Conservation (phyloP, 805 yeast species). For the Kazachstania kunashirensis region DNA sequence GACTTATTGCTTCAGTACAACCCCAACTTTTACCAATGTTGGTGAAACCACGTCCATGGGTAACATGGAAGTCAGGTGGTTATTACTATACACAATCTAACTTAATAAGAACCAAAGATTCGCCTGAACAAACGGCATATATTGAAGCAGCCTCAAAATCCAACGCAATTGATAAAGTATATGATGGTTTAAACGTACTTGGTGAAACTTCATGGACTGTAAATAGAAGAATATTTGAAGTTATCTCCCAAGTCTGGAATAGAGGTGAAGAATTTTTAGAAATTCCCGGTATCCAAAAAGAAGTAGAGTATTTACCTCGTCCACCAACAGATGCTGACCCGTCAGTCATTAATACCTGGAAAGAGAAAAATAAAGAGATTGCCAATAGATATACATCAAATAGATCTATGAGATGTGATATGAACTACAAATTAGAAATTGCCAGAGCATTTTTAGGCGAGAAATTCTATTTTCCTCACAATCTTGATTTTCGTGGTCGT, state of each 20-base stretch:
- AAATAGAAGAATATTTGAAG: constrained; percentile 57
- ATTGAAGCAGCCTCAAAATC: constrained; percentile 73
- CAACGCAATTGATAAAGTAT: constrained; percentile 54
- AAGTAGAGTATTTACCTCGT: constrained; percentile 40
- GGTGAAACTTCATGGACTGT: constrained; percentile 92
- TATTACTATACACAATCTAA: constrained; percentile 54
- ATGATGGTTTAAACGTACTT: constrained; percentile 72
- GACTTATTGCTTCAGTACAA: constrained; percentile 53
- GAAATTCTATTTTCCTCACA: constrained; percentile 68
- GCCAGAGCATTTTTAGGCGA: constrained; percentile 88
- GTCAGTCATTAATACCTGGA: constrained; percentile 56
- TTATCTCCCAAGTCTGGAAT: constrained; percentile 79
- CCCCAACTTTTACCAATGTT: constrained; percentile 93
- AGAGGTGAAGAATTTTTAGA: constrained; percentile 65
- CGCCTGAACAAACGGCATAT: constrained; percentile 86
- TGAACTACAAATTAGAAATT: constrained; percentile 86
- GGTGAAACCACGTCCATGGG: constrained; percentile 85
- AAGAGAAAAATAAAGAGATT: constrained; percentile 45
- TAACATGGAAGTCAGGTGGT: constrained; percentile 74
- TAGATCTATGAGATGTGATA: constrained; percentile 86
- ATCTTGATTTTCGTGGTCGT: constrained; percentile 74
- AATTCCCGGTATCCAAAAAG: constrained; percentile 50
- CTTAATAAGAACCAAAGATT: constrained; percentile 68
- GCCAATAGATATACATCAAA: constrained; percentile 53
- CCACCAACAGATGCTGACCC: constrained; percentile 70